Evolutionary conservation across 495 filamentous ascomycete genomes (phyloP).

Genomic region (Talaromyces wortmannii): DNA sequence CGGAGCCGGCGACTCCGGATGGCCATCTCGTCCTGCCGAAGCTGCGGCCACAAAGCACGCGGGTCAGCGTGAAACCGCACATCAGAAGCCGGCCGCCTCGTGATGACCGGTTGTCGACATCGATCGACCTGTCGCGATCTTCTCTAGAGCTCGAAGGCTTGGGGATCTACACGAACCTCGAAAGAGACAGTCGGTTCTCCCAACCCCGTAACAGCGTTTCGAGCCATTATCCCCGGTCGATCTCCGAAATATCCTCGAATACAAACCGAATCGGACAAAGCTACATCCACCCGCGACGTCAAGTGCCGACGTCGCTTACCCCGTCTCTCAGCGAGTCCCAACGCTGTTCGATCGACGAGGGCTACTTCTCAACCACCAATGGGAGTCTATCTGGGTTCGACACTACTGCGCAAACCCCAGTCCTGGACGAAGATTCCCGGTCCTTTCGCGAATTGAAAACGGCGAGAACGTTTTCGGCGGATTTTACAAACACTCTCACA

Average conservation of each 20-base stretch:
- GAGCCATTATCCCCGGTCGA: constrained; percentile 41
- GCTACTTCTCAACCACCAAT: constrained; percentile 19
- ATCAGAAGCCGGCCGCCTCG: constrained; percentile 43
- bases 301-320: constrained; percentile 49
- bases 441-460: background rate
- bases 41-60: background rate
- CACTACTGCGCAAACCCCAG: background rate
- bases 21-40: constrained; percentile 4
- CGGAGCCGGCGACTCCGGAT: constrained; percentile 4
- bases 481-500: background rate
- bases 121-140: constrained; percentile 48
- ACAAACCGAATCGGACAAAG: constrained; percentile 42
- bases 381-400: background rate
- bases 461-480: background rate
- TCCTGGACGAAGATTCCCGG: background rate
- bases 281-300: constrained; percentile 55
- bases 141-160: constrained; percentile 50
- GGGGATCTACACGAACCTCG: constrained; percentile 45
- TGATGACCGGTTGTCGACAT: constrained; percentile 33
- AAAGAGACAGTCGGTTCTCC: constrained; percentile 27
- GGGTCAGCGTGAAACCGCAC: constrained; percentile 41
- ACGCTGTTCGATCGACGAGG: constrained; percentile 39
- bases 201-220: background rate
- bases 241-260: constrained; percentile 45
- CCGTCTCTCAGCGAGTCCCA: constrained; percentile 47